Percentiles rank a stretch among this genome's conserved stretches.
phyloP scores from a whole-genome alignment of 2,329 filamentous ascomycete genomes.

The Pseudogymnoascus sp. region DNA sequence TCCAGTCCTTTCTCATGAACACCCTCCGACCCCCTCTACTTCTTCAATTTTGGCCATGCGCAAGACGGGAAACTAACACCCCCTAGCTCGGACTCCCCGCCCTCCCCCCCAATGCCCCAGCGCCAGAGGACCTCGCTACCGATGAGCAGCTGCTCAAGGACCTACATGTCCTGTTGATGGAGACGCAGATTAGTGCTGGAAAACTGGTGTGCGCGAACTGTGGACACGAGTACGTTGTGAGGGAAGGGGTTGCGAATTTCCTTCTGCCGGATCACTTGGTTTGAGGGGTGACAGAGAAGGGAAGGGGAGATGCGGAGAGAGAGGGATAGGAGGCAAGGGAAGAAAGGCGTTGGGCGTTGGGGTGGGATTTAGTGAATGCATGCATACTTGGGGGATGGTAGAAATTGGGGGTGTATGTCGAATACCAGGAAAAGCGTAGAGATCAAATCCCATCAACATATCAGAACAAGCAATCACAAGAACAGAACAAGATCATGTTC shows the following conservation, averaged over 20 bases:
- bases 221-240: conserved; percentile 87
- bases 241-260: conserved; percentile 96
- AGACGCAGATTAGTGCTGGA: conserved; percentile 85
- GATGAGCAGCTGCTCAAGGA: conserved; percentile 69
- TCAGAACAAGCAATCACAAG: neutral
- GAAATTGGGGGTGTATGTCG: neutral
- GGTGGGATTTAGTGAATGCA: neutral
- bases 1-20: neutral
- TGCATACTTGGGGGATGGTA: neutral
- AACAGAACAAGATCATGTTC: neutral
- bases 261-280: conserved; percentile 88
- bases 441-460: neutral
- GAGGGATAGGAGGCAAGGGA: neutral
- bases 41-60: neutral
- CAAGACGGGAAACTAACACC: conserved; percentile 17
- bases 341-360: neutral
- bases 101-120: conserved; percentile 59
- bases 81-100: conserved; percentile 72
- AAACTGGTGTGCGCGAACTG: conserved; percentile 87
- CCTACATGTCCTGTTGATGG: conserved; percentile 72
- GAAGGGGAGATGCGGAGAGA: neutral
- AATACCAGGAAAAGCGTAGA: conserved; percentile 1
- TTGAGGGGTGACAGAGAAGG: conserved; percentile 20
- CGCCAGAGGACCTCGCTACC: conserved; percentile 51
- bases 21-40: neutral